Conservation (phyloP, 2,329 filamentous ascomycete genomes). For the Aureobasidium namibiae region DNA sequence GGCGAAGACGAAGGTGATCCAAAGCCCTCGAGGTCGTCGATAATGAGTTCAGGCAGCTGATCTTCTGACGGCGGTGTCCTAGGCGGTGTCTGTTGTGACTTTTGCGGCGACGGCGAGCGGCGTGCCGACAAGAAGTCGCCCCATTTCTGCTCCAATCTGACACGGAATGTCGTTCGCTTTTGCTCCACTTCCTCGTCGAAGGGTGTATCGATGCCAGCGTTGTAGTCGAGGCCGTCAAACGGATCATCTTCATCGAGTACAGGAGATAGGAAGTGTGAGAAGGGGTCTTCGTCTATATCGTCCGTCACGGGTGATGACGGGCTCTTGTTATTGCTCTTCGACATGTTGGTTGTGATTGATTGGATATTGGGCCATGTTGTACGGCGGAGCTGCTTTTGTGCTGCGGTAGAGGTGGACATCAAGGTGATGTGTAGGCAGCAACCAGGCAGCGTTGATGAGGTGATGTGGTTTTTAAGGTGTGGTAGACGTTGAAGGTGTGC, state of each 20-base stretch:
- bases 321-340: conserved; percentile 8
- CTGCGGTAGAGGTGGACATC: conserved; percentile 15
- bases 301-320: conserved; percentile 14
- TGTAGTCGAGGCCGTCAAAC: conserved; percentile 28
- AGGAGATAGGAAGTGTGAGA: conserved; percentile 35
- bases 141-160: conserved; percentile 32
- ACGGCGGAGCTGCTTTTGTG: conserved; percentile 13
- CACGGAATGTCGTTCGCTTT: conserved; percentile 31
- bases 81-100: conserved; percentile 29
- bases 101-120: background rate
- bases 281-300: conserved; percentile 36
- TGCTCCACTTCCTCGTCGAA: conserved; percentile 8
- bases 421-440: conserved; percentile 5
- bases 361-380: conserved; percentile 17
- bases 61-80: conserved; percentile 16
- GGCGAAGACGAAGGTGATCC: conserved; percentile 9
- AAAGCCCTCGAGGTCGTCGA: conserved; percentile 15
- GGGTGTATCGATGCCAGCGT: conserved; percentile 28
- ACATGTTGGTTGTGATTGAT: conserved; percentile 12
- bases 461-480: background rate
- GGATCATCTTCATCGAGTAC: conserved; percentile 34
- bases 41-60: conserved; percentile 15
- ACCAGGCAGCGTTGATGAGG: background rate
- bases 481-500: background rate
- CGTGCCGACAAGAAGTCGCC: conserved; percentile 27